These are phyloP conservation scores for Akebia trifoliata DNA, from an alignment of 164 flowering plant species.

Conservation along the genomic window DNA sequence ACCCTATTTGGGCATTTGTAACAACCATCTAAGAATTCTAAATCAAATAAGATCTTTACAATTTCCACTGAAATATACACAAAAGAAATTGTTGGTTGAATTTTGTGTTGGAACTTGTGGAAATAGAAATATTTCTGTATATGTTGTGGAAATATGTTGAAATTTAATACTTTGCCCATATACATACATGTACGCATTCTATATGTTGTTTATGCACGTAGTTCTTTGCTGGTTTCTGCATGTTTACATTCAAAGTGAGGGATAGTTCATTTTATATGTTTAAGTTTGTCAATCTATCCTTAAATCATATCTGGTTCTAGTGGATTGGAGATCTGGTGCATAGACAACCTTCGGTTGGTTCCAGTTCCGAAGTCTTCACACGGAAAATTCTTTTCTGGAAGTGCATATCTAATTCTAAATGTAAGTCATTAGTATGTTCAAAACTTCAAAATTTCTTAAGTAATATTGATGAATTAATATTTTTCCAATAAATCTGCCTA, in stretches of 20 bases:
- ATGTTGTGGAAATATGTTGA: no score
- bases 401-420: constrained; percentile 50
- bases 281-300: constrained; percentile 19
- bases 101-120: no score
- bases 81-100: no score
- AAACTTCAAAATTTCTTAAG: not conserved
- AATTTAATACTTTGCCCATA: no score
- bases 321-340: constrained; percentile 66
- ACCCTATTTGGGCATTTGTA: no score
- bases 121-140: no score
- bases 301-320: constrained; percentile 24
- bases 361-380: constrained; percentile 45
- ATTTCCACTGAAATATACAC: no score
- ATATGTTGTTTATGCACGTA: not conserved
- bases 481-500: not conserved
- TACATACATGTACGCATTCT: no score
- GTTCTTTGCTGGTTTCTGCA: not conserved
- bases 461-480: not conserved
- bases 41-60: no score
- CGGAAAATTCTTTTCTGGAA: constrained; percentile 61
- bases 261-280: not conserved
- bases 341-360: constrained; percentile 44
- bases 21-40: no score
- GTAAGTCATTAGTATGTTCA: constrained; percentile 31
- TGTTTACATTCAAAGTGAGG: not conserved